Percentiles rank a stretch among this genome's conserved stretches.
These are phyloP conservation scores for Hypoxylon sp. DNA, from an alignment of 2,329 filamentous ascomycete species.

Conservation along the genomic window DNA sequence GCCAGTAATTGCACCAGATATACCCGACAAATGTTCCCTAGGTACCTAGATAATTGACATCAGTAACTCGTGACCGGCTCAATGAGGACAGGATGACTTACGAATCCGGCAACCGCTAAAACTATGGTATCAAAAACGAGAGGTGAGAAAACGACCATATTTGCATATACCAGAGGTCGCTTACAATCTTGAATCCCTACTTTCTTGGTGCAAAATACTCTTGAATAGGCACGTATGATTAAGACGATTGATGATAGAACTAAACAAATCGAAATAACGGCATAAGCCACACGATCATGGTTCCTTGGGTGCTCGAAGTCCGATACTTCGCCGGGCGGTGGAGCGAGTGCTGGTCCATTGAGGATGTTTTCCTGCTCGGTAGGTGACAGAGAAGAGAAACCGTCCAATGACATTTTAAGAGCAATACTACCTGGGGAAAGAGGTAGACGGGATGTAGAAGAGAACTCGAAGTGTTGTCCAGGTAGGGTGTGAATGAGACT, in stretches of 20 bases:
- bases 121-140: no score
- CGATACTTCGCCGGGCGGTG: not conserved
- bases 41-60: not conserved
- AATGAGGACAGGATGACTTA: no score
- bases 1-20: not conserved
- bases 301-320: not conserved
- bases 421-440: no score
- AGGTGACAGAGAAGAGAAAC: no score
- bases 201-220: not conserved
- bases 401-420: no score
- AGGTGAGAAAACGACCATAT: not conserved
- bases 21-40: not conserved
- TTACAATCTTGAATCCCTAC: not conserved
- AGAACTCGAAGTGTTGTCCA: no score
- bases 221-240: not conserved
- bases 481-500: no score
- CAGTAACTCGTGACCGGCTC: no score
- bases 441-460: no score
- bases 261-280: not conserved
- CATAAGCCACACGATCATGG: not conserved
- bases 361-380: no score
- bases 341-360: not conserved
- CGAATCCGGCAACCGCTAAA: no score
- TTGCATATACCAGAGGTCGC: not conserved
- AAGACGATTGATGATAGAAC: not conserved